Evolutionary conservation across 371 early-diverging fungal genomes (phyloP).

Genomic region (Coemansia sp.): DNA sequence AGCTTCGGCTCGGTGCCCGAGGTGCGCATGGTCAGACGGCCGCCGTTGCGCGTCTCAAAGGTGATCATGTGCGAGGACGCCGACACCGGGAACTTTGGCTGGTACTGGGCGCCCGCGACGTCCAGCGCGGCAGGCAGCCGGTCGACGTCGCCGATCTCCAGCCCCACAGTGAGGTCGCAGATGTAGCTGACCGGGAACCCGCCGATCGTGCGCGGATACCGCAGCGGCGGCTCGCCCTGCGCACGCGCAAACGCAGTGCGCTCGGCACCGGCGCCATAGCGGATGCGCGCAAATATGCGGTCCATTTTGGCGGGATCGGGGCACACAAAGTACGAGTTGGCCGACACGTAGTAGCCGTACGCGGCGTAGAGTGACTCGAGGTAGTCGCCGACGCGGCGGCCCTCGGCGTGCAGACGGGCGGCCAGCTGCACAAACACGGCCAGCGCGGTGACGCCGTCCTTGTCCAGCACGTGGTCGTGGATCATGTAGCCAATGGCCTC

Average conservation of each 20-base stretch:
- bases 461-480: slow-evolving; percentile 75
- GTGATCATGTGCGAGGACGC: slow-evolving; percentile 90
- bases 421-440: slow-evolving; percentile 82
- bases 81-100: slow-evolving; percentile 76
- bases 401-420: slow-evolving; percentile 64
- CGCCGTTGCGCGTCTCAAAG: slow-evolving; percentile 72
- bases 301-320: slow-evolving; percentile 69
- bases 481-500: slow-evolving; percentile 93
- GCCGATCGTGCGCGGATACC: slow-evolving; percentile 76
- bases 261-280: slow-evolving; percentile 50
- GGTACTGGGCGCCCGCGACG: slow-evolving; percentile 6
- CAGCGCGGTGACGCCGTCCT: slow-evolving; percentile 85
- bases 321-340: slow-evolving; percentile 89
- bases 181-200: slow-evolving; percentile 67
- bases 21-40: slow-evolving; percentile 74
- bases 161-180: slow-evolving; percentile 88
- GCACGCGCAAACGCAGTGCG: slow-evolving; percentile 23
- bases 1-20: slow-evolving; percentile 96
- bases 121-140: background rate
- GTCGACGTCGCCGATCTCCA: slow-evolving; percentile 70
- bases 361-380: slow-evolving; percentile 71
- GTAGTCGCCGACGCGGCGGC: slow-evolving; percentile 61
- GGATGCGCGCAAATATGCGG: slow-evolving; percentile 76
- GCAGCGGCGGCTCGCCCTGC: slow-evolving; percentile 27
- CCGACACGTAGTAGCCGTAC: slow-evolving; percentile 84